phyloP scores from a whole-genome alignment of 257 asterid species.

The Jaltomata sinuosa region DNA sequence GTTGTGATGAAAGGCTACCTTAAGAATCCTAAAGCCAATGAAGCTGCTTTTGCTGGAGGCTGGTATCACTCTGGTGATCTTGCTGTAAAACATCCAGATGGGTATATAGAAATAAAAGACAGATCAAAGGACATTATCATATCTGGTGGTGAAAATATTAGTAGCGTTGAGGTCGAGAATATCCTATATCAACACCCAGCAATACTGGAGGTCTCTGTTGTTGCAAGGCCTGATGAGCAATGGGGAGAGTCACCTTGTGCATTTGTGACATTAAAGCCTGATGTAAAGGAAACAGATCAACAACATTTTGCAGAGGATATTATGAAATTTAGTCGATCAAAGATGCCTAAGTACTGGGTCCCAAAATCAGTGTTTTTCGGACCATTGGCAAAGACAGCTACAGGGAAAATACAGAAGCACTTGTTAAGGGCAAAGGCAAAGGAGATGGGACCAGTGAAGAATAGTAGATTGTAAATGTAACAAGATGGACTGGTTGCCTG shows the following conservation, averaged over 20 bases:
- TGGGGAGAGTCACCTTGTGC: slow-evolving; percentile 99
- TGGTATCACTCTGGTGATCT: slow-evolving; percentile 94
- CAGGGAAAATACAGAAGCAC: slow-evolving; percentile 95
- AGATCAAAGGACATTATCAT: slow-evolving; percentile 86
- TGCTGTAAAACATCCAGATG: slow-evolving; percentile 85
- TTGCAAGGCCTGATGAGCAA: slow-evolving; percentile 74
- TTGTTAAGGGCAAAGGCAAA: slow-evolving; percentile 74
- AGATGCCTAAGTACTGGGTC: slow-evolving; percentile 84
- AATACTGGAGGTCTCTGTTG: slow-evolving; percentile 75
- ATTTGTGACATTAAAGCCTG: slow-evolving; percentile 66
- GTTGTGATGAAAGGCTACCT: slow-evolving; percentile 88
- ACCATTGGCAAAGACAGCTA: slow-evolving; percentile 90
- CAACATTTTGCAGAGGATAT: slow-evolving; percentile 50
- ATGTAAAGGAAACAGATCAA: slow-evolving; percentile 26
- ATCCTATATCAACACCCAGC: slow-evolving; percentile 70
- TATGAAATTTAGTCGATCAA: slow-evolving; percentile 62
- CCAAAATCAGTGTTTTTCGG: slow-evolving; percentile 83
- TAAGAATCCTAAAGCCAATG: slow-evolving; percentile 79
- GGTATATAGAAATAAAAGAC: slow-evolving; percentile 77
- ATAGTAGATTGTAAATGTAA: slow-evolving; percentile 40
- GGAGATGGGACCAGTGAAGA: slow-evolving; percentile 79
- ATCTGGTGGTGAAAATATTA: slow-evolving; percentile 90
- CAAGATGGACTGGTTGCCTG: not conserved
- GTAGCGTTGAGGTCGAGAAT: slow-evolving; percentile 92
- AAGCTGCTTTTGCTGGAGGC: slow-evolving; percentile 67